Percentiles rank a stretch among this genome's conserved stretches.
These are phyloP conservation scores for Galium porrigens DNA, from an alignment of 305 asterid species.

Conservation along the genomic window DNA sequence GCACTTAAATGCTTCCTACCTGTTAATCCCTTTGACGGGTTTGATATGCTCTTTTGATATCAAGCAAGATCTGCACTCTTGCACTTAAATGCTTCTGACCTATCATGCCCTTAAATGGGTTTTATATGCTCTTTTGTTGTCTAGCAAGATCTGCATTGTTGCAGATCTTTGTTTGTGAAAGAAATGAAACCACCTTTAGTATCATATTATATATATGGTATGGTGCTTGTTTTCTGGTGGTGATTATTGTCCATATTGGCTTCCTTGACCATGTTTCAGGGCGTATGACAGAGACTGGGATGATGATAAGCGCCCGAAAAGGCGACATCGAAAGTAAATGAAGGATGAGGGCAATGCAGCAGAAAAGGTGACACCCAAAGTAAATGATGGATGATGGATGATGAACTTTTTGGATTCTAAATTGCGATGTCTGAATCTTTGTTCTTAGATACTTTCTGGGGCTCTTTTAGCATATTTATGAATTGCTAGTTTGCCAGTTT, in stretches of 20 bases:
- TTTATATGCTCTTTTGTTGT: neutral
- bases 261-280: slow-evolving; percentile 36
- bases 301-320: slow-evolving; percentile 88
- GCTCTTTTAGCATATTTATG: neutral
- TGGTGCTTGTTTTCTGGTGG: neutral
- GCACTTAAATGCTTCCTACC: neutral
- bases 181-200: neutral
- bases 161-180: neutral
- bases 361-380: neutral
- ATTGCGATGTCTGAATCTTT: neutral
- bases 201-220: neutral
- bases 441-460: neutral
- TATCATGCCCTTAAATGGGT: neutral
- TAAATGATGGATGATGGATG: neutral
- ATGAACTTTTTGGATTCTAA: neutral
- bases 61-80: neutral
- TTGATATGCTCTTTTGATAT: neutral
- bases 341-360: neutral
- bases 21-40: neutral
- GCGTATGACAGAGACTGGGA: slow-evolving; percentile 91
- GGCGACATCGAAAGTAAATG: slow-evolving; percentile 73
- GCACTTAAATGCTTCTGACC: neutral
- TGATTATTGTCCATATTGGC: slow-evolving; percentile 6
- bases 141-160: neutral
- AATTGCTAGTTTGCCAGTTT: neutral